Evolutionary conservation across 169 alveolate genomes (phyloP).

Genomic region (Plasmodium inui): DNA sequence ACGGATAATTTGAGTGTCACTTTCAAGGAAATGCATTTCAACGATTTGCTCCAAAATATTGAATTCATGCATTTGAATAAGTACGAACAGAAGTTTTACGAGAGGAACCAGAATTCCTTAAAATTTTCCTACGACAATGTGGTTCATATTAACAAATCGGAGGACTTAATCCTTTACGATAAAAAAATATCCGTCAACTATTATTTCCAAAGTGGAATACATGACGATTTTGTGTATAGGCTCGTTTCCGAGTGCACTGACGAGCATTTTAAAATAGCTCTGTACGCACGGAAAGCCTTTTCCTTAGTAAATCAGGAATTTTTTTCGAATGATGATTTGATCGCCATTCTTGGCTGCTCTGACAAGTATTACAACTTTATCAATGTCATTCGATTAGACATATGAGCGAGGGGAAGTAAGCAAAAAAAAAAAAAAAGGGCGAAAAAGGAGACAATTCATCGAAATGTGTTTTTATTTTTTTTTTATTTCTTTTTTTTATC

Average conservation of each 20-base stretch:
- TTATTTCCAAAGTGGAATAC: conserved; percentile 27
- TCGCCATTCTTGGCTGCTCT: conserved; percentile 34
- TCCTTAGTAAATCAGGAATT: conserved; percentile 41
- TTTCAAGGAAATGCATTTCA: conserved; percentile 37
- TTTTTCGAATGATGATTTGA: conserved; percentile 39
- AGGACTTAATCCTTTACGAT: conserved; percentile 42
- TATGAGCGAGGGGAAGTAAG: neutral
- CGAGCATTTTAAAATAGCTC: conserved; percentile 42
- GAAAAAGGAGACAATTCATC: neutral
- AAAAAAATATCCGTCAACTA: conserved; percentile 47
- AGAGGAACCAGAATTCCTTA: conserved; percentile 27
- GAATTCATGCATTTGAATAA: conserved; percentile 68
- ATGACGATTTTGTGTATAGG: conserved; percentile 39
- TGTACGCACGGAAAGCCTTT: conserved; percentile 51
- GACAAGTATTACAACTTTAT: conserved; percentile 67
- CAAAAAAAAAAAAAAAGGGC: neutral
- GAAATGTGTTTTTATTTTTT: neutral
- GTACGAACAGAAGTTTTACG: conserved; percentile 69
- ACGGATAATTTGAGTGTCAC: conserved; percentile 3
- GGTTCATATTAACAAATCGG: conserved; percentile 50
- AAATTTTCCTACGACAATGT: conserved; percentile 27
- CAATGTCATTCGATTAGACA: conserved; percentile 46
- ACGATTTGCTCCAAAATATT: conserved; percentile 46
- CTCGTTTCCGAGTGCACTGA: conserved; percentile 40
- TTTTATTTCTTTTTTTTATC: neutral